Conservation (phyloP, 805 yeast genomes). For the Kodamaea restingae region DNA sequence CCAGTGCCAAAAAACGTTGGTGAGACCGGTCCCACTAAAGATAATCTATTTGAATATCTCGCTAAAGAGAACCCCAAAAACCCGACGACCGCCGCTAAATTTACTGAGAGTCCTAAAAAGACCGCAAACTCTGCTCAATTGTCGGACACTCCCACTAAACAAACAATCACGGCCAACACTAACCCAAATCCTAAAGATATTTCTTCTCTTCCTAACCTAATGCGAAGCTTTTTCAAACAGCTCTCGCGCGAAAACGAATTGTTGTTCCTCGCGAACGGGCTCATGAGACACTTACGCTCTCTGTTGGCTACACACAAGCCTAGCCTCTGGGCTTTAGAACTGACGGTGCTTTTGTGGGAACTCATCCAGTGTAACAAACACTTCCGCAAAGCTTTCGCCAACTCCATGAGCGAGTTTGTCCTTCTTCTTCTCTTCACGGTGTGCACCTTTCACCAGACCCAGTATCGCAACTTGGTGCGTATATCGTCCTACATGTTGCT, state of each 20-base stretch:
- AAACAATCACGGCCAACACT: no score
- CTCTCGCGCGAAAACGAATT: slow-evolving; percentile 50
- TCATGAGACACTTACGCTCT: slow-evolving; percentile 46
- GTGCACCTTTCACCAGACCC: slow-evolving; percentile 40
- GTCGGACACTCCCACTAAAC: no score
- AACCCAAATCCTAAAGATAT: no score
- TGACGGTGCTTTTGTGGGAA: slow-evolving; percentile 70
- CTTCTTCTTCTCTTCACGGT: slow-evolving; percentile 57
- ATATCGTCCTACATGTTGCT: slow-evolving; percentile 50
- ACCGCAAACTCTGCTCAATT: no score
- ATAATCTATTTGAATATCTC: background rate
- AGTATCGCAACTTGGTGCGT: slow-evolving; percentile 41
- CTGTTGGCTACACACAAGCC: slow-evolving; percentile 21
- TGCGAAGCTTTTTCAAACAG: slow-evolving; percentile 11
- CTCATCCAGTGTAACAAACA: slow-evolving; percentile 65
- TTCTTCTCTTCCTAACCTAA: no score
- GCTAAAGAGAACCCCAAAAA: no score
- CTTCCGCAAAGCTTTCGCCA: slow-evolving; percentile 39
- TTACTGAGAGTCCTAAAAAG: no score
- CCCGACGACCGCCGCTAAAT: no score
- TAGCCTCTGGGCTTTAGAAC: slow-evolving; percentile 50
- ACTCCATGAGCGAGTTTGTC: slow-evolving; percentile 50
- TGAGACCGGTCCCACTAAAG: background rate
- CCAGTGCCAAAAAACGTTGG: slow-evolving; percentile 45
- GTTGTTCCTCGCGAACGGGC: slow-evolving; percentile 42